Conservation (phyloP, 148 eudicot species). For the Euryodendron excelsum region DNA sequence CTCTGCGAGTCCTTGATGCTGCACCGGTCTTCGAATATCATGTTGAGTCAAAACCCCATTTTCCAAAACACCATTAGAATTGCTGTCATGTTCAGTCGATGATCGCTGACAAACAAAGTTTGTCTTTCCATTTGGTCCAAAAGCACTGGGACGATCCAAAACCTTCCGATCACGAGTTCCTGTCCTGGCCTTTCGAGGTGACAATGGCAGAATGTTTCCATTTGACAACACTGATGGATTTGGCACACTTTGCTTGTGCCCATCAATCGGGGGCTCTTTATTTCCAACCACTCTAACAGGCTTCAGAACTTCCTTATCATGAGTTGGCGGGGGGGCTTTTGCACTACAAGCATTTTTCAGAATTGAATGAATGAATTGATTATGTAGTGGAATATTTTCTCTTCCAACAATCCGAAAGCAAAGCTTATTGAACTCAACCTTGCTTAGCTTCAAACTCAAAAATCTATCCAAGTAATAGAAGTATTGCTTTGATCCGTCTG, state of each 20-base stretch:
- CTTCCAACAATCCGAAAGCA: conserved; percentile 55
- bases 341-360: conserved; percentile 63
- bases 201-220: conserved; percentile 40
- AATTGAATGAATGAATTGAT: conserved; percentile 53
- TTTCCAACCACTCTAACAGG: conserved; percentile 19
- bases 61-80: conserved; percentile 25
- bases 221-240: conserved; percentile 36
- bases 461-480: conserved; percentile 45
- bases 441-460: conserved; percentile 48
- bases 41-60: conserved; percentile 36
- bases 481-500: conserved; percentile 49
- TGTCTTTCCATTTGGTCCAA: conserved; percentile 39
- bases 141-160: conserved; percentile 32
- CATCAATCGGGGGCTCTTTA: conserved; percentile 32
- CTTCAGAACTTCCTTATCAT: conserved; percentile 29
- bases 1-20: conserved; percentile 42
- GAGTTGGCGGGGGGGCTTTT: conserved; percentile 40
- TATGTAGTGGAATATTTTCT: conserved; percentile 63
- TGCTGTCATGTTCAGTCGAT: conserved; percentile 16
- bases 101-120: conserved; percentile 30
- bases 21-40: conserved; percentile 32
- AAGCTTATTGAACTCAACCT: conserved; percentile 51
- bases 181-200: conserved; percentile 36
- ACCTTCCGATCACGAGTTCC: conserved; percentile 27
- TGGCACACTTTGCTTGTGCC: conserved; percentile 32